Evolutionary conservation across 805 yeast genomes (phyloP), one percentile per base, ranked within the genome.

Genomic region (Lipomyces lipofer): DNA sequence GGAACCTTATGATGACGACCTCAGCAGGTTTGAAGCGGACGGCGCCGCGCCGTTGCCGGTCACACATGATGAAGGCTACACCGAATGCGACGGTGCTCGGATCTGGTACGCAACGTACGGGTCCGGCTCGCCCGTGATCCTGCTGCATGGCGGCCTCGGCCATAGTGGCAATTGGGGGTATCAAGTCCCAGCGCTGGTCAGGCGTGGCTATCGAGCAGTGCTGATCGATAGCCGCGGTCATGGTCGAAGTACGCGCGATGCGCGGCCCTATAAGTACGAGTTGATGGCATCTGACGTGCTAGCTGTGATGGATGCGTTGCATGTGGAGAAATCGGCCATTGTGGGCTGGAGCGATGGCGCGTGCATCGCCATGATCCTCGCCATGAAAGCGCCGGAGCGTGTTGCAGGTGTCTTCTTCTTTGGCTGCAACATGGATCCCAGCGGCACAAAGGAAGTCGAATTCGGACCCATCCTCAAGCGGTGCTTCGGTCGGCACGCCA

Each of bases 331-430:
- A 17, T 12, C 40, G 2, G 9, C 40, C 9, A 9, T 36, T 15
- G 40, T 36, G 25, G 40, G 40, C 40, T 36, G 40, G 40, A 36
- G 40, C 22, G 40, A 36, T 19, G 40, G 40, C 40, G 40, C 40
- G 3, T 17, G 22, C 25, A 36, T 36, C 13, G 9, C 40, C 40
- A 4, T 36, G 22, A 19, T 36, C 4, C 13, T 36, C 6, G 40
- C 13, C 12, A 19, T 36, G 22, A 36, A 2, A 7, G 40, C 40
- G 4, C 40, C 40, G 9, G 21, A 36, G 21, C 40, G 40, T 17
- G 40, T 15, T n/a, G 22, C 25, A 19, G 40, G 21, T 8, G 40
- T 36, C 9, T 36, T 36, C 40, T 36, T 36, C 24, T 36, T 36
- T 36, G 40, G 8, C 4, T 36, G 40, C 25, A 36, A 36, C n/a